A percentile compares a stretch with the other conserved stretches of the same genome.
Conservation (phyloP, 2,329 filamentous ascomycete species). For the Ophiostoma ulmi region DNA sequence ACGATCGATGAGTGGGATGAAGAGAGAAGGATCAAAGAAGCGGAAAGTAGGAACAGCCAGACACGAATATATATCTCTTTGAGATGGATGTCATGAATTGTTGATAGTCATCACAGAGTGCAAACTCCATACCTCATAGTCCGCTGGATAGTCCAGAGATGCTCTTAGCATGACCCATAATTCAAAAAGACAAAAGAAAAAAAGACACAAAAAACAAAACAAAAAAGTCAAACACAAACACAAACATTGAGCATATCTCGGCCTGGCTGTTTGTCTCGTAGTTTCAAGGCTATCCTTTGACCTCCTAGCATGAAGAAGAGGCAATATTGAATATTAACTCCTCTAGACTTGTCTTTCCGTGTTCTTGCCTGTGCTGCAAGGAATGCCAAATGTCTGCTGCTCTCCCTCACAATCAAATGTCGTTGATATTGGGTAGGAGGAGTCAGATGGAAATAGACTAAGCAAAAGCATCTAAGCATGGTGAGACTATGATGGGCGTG, state of each 20-base stretch:
- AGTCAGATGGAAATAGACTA: neutral
- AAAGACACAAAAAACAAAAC: neutral
- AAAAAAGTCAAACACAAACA: neutral
- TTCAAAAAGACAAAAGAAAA: neutral
- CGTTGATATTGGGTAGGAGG: neutral
- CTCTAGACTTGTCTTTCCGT: neutral
- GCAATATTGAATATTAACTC: neutral
- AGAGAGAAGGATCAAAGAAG: neutral
- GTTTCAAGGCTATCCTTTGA: neutral
- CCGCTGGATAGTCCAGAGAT: neutral
- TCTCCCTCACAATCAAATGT: neutral
- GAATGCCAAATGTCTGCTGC: neutral
- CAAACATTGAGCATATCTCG: constrained; percentile 7
- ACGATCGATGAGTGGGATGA: neutral
- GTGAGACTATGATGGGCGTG: neutral
- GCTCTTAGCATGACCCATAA: neutral
- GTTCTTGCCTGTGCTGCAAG: neutral
- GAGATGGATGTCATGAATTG: neutral
- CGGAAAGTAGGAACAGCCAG: constrained; percentile 15
- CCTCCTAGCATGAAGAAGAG: neutral
- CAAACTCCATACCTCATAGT: neutral
- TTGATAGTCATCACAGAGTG: neutral
- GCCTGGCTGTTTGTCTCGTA: neutral
- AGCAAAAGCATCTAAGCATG: neutral
- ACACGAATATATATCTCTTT: constrained; percentile 20